These are phyloP conservation scores for Fonsecaea erecta DNA, from an alignment of 2,329 filamentous ascomycete species.

Conservation along the genomic window DNA sequence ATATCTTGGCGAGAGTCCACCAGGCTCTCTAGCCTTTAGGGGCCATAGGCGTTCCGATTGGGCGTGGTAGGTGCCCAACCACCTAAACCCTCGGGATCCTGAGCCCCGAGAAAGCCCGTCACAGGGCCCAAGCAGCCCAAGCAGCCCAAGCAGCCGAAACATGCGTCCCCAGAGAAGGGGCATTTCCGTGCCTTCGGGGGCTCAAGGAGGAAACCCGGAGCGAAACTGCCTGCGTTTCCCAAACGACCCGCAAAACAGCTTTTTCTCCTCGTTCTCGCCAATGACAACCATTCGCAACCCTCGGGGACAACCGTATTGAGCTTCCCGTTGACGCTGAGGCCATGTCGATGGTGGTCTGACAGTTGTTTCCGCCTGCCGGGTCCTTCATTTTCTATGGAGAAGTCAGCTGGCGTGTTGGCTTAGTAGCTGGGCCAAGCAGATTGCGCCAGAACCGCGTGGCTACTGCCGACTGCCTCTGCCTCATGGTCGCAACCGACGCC, in stretches of 20 bases:
- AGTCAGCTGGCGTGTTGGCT: neutral
- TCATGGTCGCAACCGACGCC: no score
- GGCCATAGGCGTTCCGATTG: neutral
- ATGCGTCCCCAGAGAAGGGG: neutral
- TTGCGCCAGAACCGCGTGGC: neutral
- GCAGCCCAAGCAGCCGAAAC: no score
- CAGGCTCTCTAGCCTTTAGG: neutral
- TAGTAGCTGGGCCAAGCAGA: neutral
- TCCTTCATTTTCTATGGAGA: neutral
- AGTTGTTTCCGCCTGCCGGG: neutral
- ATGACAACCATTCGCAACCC: neutral
- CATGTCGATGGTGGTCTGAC: neutral
- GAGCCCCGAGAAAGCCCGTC: neutral
- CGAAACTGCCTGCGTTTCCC: neutral
- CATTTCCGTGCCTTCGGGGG: neutral
- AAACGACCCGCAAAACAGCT: neutral
- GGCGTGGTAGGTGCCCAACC: no score
- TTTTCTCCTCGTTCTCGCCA: neutral
- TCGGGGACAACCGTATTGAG: neutral
- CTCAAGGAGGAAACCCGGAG: constrained; percentile 3
- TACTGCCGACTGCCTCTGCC: neutral
- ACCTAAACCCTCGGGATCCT: neutral
- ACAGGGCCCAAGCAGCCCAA: no score
- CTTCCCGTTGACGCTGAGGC: neutral
- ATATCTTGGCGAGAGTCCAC: neutral